A percentile compares a stretch with the other conserved stretches of the same genome.
Conservation (phyloP, 2,329 filamentous ascomycete species). For the Colletotrichum graminicola region DNA sequence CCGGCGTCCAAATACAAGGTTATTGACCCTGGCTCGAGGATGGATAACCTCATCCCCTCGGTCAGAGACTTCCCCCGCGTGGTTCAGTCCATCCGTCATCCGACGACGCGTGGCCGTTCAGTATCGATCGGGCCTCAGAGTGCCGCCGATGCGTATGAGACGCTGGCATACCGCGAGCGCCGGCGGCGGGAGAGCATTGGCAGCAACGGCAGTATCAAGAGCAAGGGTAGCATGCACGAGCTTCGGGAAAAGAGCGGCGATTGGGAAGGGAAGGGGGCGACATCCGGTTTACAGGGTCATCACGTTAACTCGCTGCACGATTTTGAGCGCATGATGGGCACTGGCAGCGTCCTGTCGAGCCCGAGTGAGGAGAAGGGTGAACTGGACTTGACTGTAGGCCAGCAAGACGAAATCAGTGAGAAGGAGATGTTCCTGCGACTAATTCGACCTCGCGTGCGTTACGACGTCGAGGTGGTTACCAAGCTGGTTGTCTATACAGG, state of each 20-base stretch:
- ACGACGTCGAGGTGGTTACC: slow-evolving; percentile 98
- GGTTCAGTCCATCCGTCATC: slow-evolving; percentile 84
- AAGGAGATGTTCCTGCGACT: slow-evolving; percentile 86
- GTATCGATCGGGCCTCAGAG: slow-evolving; percentile 95
- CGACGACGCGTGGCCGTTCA: slow-evolving; percentile 76
- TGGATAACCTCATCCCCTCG: slow-evolving; percentile 89
- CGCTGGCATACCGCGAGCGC: slow-evolving; percentile 87
- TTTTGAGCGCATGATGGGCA: slow-evolving; percentile 81
- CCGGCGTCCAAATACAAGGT: slow-evolving; percentile 90
- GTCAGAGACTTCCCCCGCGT: slow-evolving; percentile 89
- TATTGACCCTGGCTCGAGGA: slow-evolving; percentile 75
- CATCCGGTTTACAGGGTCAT: slow-evolving; percentile 58
- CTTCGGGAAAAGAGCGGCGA: slow-evolving; percentile 55
- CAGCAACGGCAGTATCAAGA: slow-evolving; percentile 62
- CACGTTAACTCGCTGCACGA: slow-evolving; percentile 64
- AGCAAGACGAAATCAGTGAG: slow-evolving; percentile 70
- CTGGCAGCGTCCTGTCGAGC: slow-evolving; percentile 63
- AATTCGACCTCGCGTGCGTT: slow-evolving; percentile 88
- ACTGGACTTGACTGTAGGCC: slow-evolving; percentile 53
- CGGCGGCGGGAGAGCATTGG: slow-evolving; percentile 66
- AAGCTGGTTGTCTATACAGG: slow-evolving; percentile 96
- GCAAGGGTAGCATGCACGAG: slow-evolving; percentile 58
- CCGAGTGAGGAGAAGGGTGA: slow-evolving; percentile 50
- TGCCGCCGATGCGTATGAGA: slow-evolving; percentile 95
- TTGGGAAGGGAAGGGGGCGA: slow-evolving; percentile 55